Evolutionary conservation across 2,329 filamentous ascomycete species (phyloP).

Genomic region (Colletotrichum sp.): DNA sequence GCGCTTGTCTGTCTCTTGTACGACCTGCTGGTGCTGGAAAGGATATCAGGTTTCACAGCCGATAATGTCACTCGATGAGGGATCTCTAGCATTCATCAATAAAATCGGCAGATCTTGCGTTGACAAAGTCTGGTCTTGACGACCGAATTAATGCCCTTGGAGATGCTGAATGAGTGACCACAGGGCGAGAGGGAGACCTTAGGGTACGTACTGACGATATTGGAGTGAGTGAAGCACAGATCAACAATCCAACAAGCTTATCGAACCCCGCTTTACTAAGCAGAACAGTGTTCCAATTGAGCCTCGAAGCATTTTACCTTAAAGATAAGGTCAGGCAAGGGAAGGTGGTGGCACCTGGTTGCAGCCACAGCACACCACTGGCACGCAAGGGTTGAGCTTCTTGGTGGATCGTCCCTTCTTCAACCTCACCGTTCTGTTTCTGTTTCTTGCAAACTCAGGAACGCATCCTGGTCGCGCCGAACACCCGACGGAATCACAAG

Average conservation of each 20-base stretch:
- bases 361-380: not conserved
- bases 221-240: not conserved
- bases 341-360: not conserved
- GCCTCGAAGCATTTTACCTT: not conserved
- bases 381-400: conserved; percentile 7
- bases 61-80: not conserved
- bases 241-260: not conserved
- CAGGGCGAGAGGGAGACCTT: not conserved
- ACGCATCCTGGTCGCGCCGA: not conserved
- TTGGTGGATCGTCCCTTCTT: conserved; percentile 7
- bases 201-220: not conserved
- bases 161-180: not conserved
- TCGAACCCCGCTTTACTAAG: conserved; percentile 4
- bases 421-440: not conserved
- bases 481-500: not conserved
- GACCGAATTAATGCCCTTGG: not conserved
- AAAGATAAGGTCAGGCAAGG: not conserved
- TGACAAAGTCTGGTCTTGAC: not conserved
- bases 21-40: not conserved
- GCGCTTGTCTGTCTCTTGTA: not conserved
- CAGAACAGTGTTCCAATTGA: not conserved
- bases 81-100: not conserved
- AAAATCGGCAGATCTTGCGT: not conserved
- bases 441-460: not conserved
- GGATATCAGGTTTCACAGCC: not conserved